Conservation (phyloP, 306 rosid genomes). For the Trifolium repens region DNA sequence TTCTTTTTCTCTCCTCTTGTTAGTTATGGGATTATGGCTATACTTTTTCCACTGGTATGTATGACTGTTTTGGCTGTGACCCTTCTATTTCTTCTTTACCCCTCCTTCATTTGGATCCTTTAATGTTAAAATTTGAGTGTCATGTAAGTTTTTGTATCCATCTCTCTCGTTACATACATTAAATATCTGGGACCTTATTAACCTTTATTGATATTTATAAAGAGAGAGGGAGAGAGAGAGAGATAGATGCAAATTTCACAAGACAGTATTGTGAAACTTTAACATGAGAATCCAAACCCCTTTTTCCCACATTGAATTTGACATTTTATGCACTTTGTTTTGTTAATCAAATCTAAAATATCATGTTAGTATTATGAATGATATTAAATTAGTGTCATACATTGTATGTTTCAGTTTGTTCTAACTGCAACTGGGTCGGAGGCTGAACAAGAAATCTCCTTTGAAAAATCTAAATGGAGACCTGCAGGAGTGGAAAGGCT, state of each 20-base stretch:
- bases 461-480: constrained; percentile 65
- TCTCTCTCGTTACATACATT: neutral
- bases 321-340: neutral
- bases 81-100: constrained; percentile 27
- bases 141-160: neutral
- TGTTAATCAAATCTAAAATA: constrained; percentile 13
- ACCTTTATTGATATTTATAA: neutral
- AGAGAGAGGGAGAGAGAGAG: neutral
- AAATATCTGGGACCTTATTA: neutral
- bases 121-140: neutral
- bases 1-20: constrained; percentile 90
- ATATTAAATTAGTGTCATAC: neutral
- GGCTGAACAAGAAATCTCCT: constrained; percentile 76
- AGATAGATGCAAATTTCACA: neutral
- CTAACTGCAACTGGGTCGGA: constrained; percentile 80
- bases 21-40: constrained; percentile 85
- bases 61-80: constrained; percentile 21
- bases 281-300: neutral
- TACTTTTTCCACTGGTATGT: constrained; percentile 86
- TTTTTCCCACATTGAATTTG: constrained; percentile 19
- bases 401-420: constrained; percentile 76
- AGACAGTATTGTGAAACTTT: neutral
- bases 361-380: constrained; percentile 27
- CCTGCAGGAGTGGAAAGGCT: constrained; percentile 69
- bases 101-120: constrained; percentile 9